Base-by-base conservation (phyloP, 768 basidiomycete species). In the Daedaleopsis sinensis region DNA sequence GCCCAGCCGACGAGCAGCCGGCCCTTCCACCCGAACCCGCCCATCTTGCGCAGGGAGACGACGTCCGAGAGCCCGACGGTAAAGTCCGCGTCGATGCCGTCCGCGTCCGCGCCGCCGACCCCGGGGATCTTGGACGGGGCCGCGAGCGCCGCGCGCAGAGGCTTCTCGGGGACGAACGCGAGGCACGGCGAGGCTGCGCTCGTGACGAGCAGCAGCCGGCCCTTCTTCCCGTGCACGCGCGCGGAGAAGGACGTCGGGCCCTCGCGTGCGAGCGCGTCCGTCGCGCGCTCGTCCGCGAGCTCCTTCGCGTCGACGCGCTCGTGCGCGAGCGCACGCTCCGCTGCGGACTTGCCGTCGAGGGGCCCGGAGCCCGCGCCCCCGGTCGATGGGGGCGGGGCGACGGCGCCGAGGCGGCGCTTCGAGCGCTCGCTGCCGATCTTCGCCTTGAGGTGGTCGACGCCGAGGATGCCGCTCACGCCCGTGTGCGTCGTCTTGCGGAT, bases 1-100 rank as follows among this genome's bases (percentile, higher is more conserved):
- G 70, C 72, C 70, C 71, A 76, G 23, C 75, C 75, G 23, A 77
- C 72, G 32, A 78, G 65, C 42, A 77, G 60, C 69, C 72, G 72
- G n/a, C 71, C 73, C 71, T 76, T 77, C 74, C 74, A 77, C 43
- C 76, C 77, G 46, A 76, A 71, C 38, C 77, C 76, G 38, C 77
- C 77, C 48, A 76, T 61, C 67, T 75, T 76, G 61, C 68, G 57
- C 52, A 76, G 50, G 57, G 69, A 68, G 11, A 55, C 60, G 15
- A 76, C 66, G 49, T 75, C 73, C 42, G 60, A 53, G 4, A 78
- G 51, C 38, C 69, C 66, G 21, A 77, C 64, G 21, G 70, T 69
- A 61, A 73, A 74, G 58, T 70, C 66, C 10, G 72, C 69, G 8
- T 65, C 46, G 23, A 62, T 32, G 21, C 55, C 65, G 57, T 56